Conservation (phyloP, 192 early-diverging fungal genomes). For the Helicostylum pulchrum region DNA sequence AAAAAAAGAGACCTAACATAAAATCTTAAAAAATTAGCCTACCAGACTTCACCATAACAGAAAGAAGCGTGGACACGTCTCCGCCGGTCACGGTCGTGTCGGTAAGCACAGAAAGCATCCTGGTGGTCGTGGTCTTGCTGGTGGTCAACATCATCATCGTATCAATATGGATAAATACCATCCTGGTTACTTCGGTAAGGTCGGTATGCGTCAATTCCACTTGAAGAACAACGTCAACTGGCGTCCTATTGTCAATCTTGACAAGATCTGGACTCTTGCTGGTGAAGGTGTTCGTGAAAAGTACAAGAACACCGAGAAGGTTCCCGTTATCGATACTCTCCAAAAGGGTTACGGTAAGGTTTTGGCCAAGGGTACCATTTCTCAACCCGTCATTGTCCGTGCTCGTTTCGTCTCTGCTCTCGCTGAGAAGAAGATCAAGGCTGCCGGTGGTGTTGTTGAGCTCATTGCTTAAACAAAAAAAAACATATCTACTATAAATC, state of each 20-base stretch:
- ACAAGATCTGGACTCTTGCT: conserved; percentile 93
- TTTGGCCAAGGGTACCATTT: conserved; percentile 90
- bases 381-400: conserved; percentile 95
- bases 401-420: conserved; percentile 85
- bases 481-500: too few species aligned
- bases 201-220: conserved; percentile 99
- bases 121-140: conserved; percentile 99
- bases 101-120: conserved; percentile 99
- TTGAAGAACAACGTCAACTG: conserved; percentile 86
- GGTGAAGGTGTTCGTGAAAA: conserved; percentile 80
- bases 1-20: neutral
- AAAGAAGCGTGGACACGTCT: conserved; percentile 99
- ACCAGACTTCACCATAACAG: conserved; percentile 85
- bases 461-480: conserved; percentile 50
- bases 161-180: conserved; percentile 99
- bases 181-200: conserved; percentile 99
- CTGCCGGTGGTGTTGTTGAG: conserved; percentile 83
- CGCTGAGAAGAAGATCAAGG: conserved; percentile 99
- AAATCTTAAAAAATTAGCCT: conserved; percentile 55
- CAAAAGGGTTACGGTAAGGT: conserved; percentile 91
- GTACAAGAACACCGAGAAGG: conserved; percentile 82
- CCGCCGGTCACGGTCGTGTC: conserved; percentile 99
- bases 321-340: conserved; percentile 91
- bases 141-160: conserved; percentile 99
- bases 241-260: conserved; percentile 88